Percentiles rank a stretch among this genome's conserved stretches.
These are phyloP conservation scores for Amanita fuliginea DNA, from an alignment of 768 basidiomycete species.

Conservation along the genomic window DNA sequence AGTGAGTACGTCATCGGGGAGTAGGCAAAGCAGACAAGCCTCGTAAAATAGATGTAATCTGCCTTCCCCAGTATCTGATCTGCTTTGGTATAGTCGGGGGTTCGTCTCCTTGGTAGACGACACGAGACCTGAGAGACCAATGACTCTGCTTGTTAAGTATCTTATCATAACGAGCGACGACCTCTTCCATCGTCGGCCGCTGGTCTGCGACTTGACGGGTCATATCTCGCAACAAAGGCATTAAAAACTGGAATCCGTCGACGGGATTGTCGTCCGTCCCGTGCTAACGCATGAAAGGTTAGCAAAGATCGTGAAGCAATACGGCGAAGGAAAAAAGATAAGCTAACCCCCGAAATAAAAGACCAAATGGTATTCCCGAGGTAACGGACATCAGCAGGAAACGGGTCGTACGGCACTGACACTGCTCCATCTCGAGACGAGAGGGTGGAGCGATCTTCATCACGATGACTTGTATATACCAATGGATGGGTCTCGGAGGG, in stretches of 20 bases:
- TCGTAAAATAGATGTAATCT: not conserved
- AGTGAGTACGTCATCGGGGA: not conserved
- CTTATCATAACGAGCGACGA: conserved; percentile 11
- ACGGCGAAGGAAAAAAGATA: not conserved
- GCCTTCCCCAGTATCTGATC: not conserved
- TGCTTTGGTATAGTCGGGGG: not conserved
- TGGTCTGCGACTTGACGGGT: conserved; percentile 14
- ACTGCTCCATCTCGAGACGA: conserved; percentile 21
- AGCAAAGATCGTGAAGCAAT: not conserved
- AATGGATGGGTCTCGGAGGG: conserved; percentile 14
- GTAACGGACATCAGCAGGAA: conserved; percentile 32
- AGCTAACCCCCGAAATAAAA: conserved; percentile 22
- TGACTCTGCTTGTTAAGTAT: conserved; percentile 8
- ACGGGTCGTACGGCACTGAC: conserved; percentile 27
- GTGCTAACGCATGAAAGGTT: not conserved
- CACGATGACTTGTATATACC: conserved; percentile 15
- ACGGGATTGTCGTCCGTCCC: not conserved
- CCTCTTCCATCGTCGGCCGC: conserved; percentile 17
- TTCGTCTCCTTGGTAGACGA: not conserved
- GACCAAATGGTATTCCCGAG: conserved; percentile 25
- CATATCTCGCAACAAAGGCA: conserved; percentile 15
- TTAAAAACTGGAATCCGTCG: conserved; percentile 10
- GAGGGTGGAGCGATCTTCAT: not conserved
- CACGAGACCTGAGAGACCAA: conserved; percentile 15
- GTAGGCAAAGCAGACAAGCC: not conserved